Percentiles rank a stretch among this genome's conserved stretches.
Conservation (phyloP, 768 basidiomycete genomes). For the Paxillus involutus region DNA sequence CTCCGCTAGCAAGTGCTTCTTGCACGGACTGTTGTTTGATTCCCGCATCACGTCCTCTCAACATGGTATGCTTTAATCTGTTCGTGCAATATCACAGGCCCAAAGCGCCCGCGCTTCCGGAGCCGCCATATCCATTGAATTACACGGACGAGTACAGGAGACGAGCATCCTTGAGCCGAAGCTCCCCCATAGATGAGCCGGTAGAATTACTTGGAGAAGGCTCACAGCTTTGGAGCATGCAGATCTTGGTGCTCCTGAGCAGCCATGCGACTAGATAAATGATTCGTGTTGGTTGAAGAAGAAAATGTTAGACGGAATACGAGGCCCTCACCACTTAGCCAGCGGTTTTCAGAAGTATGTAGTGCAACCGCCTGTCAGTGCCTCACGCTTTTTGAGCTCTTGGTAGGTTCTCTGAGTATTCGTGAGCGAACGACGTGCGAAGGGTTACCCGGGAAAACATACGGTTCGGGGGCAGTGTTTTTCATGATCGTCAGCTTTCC, state of each 20-base stretch:
- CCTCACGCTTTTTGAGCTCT: conserved; percentile 14
- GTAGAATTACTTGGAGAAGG: too few species aligned
- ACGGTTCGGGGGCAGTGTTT: conserved; percentile 41
- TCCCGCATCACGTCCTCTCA: conserved; percentile 10
- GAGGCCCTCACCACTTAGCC: neutral
- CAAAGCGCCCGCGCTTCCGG: too few species aligned
- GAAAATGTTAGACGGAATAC: too few species aligned
- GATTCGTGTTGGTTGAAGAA: too few species aligned
- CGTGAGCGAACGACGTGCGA: conserved; percentile 1
- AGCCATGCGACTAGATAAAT: too few species aligned
- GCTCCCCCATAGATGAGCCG: too few species aligned
- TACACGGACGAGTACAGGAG: too few species aligned
- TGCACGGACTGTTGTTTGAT: conserved; percentile 15
- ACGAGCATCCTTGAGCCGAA: too few species aligned
- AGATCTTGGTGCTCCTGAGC: too few species aligned
- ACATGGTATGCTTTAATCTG: conserved; percentile 12
- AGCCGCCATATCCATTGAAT: too few species aligned
- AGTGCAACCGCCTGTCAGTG: conserved; percentile 12
- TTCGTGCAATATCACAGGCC: too few species aligned
- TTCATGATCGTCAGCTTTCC: conserved; percentile 96
- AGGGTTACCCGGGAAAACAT: conserved; percentile 4
- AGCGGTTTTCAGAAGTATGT: neutral
- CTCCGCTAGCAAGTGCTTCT: conserved; percentile 8
- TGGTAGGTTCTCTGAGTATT: conserved; percentile 19
- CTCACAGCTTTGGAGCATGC: too few species aligned